Conservation (phyloP, 257 asterid genomes). For the Mentha longifolia region DNA sequence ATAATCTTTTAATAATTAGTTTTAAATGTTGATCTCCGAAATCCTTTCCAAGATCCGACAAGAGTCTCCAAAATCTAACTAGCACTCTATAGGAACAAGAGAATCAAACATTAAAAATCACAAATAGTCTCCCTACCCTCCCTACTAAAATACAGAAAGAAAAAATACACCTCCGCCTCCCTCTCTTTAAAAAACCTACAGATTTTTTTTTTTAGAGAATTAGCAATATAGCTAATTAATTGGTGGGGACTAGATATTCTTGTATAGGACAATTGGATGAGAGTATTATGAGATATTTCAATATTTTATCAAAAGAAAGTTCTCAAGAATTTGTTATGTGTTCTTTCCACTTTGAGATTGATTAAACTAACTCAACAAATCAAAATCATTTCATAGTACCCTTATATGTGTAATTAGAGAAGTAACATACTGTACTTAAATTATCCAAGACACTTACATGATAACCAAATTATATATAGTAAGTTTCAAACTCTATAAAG, state of each 20-base stretch:
- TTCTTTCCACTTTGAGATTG: neutral
- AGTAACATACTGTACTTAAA: neutral
- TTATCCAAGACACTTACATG: neutral
- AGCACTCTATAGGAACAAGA: conserved; percentile 24
- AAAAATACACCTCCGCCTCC: too few species aligned
- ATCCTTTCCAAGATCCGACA: conserved; percentile 27
- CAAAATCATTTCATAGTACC: neutral
- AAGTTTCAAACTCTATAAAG: neutral
- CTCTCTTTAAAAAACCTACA: too few species aligned
- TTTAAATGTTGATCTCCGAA: neutral
- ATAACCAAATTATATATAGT: neutral
- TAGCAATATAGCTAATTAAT: too few species aligned
- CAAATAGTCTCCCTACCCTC: neutral
- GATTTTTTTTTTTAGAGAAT: too few species aligned
- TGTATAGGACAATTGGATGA: neutral
- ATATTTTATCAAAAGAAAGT: neutral
- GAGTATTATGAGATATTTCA: neutral
- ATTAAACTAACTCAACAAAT: neutral
- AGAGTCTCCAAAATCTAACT: conserved; percentile 15
- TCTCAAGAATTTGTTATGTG: too few species aligned
- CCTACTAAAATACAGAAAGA: too few species aligned
- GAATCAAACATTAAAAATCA: neutral
- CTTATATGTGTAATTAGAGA: neutral
- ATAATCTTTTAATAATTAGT: conserved; percentile 1
- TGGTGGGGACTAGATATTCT: neutral